phyloP scores from a whole-genome alignment of 192 early-diverging fungal genomes.

The Rhizophlyctis rosea region DNA sequence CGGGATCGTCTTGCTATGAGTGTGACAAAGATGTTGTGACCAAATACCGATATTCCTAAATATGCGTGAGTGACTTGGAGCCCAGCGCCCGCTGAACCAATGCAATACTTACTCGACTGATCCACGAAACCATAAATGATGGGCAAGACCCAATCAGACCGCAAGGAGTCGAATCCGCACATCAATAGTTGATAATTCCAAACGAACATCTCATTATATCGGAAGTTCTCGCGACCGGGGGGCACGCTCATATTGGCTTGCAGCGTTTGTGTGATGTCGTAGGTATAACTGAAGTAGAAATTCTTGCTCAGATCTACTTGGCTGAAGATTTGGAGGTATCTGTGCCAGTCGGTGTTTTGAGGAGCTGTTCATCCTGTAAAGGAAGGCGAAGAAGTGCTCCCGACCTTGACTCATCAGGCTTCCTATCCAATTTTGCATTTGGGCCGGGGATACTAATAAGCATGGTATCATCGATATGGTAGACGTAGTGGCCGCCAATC shows the following conservation, averaged over 20 bases:
- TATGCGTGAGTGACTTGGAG: not conserved
- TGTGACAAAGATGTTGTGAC: constrained; percentile 87
- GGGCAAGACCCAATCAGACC: constrained; percentile 71
- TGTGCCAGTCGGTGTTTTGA: no score
- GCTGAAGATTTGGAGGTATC: constrained; percentile 80
- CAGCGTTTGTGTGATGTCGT: constrained; percentile 89
- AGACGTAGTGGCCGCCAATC: constrained; percentile 92
- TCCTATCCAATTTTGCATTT: constrained; percentile 61
- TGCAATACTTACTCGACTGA: constrained; percentile 71
- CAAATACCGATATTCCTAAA: constrained; percentile 82
- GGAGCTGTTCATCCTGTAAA: constrained; percentile 4
- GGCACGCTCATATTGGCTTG: constrained; percentile 82
- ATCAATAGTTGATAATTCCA: constrained; percentile 85
- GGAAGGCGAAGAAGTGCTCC: not conserved
- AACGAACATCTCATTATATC: constrained; percentile 86
- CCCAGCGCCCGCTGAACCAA: not conserved
- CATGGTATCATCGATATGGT: constrained; percentile 90
- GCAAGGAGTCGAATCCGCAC: constrained; percentile 62
- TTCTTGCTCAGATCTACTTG: constrained; percentile 92
- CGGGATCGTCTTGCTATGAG: constrained; percentile 93
- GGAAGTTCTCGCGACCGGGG: constrained; percentile 17
- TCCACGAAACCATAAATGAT: constrained; percentile 97
- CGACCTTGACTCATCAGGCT: constrained; percentile 67
- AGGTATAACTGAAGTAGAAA: constrained; percentile 97
- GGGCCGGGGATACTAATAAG: constrained; percentile 66